These are phyloP conservation scores for Corymbia calophylla DNA, from an alignment of 441 rosid species.

Conservation along the genomic window DNA sequence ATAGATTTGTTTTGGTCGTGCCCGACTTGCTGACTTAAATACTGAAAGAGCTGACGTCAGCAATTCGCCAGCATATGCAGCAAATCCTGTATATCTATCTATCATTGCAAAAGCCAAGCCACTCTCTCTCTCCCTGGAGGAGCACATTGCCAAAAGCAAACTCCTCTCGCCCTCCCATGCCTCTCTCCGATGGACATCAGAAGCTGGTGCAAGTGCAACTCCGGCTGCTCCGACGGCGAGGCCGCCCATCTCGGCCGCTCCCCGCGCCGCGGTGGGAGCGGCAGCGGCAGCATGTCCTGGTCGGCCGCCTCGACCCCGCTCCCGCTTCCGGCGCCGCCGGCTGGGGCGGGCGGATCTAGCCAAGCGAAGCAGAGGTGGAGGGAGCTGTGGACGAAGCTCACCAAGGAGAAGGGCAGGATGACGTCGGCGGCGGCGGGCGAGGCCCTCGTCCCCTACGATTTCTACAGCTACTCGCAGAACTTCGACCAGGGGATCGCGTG, in stretches of 20 bases:
- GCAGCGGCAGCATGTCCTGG: not conserved
- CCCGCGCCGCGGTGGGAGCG: not conserved
- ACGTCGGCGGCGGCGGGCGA: not conserved
- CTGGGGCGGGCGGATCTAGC: not conserved
- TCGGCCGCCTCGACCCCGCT: not conserved
- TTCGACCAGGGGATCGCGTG: slow-evolving; percentile 36
- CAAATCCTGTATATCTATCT: too few species aligned
- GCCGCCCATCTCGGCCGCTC: not conserved
- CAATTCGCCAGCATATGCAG: too few species aligned
- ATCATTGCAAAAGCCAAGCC: not conserved
- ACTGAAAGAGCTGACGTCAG: too few species aligned
- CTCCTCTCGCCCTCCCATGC: not conserved
- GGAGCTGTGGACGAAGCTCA: slow-evolving; percentile 22
- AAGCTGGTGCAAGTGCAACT: slow-evolving; percentile 21
- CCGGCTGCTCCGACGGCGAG: slow-evolving; percentile 1
- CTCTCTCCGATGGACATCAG: slow-evolving; percentile 17
- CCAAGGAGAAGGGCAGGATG: slow-evolving; percentile 23
- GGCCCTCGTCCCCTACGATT: slow-evolving; percentile 15
- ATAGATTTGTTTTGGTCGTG: too few species aligned
- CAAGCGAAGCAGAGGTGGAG: slow-evolving; percentile 18
- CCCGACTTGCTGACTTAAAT: too few species aligned
- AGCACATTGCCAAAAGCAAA: not conserved
- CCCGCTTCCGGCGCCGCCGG: not conserved
- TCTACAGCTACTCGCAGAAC: slow-evolving; percentile 26
- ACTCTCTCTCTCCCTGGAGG: not conserved